A percentile compares a stretch with the other conserved stretches of the same genome.
phyloP scores from a whole-genome alignment of 2,329 filamentous ascomycete genomes.

The Fusarium sacchari region DNA sequence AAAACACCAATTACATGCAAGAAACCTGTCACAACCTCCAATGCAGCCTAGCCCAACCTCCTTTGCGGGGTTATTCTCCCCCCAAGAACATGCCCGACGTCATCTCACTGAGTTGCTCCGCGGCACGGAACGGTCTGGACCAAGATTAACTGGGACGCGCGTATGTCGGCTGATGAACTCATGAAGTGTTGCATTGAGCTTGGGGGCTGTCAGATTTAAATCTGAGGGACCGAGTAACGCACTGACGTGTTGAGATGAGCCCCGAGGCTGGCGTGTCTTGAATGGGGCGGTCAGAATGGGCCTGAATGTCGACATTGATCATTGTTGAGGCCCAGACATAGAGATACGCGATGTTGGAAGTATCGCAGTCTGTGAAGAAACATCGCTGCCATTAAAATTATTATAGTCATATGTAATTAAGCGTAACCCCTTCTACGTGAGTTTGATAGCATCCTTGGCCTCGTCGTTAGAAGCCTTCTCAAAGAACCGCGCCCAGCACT shows the following conservation, averaged over 20 bases:
- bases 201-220: not conserved
- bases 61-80: not conserved
- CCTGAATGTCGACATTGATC: not conserved
- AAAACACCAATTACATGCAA: not conserved
- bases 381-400: conserved; percentile 24
- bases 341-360: not conserved
- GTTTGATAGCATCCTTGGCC: conserved; percentile 33
- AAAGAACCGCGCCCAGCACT: conserved; percentile 18
- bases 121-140: not conserved
- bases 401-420: conserved; percentile 18
- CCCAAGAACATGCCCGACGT: not conserved
- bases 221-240: not conserved
- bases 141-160: not conserved
- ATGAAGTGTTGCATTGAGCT: not conserved
- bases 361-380: not conserved
- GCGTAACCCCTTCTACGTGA: conserved; percentile 22
- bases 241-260: conserved; percentile 2
- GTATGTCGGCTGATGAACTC: not conserved
- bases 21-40: conserved; percentile 2
- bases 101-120: not conserved
- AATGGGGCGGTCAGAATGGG: not conserved
- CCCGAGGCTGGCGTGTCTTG: not conserved
- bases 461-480: conserved; percentile 18
- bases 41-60: not conserved
- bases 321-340: not conserved